phyloP scores from a whole-genome alignment of 331 rosid species.

The Stylosanthes scabra region DNA sequence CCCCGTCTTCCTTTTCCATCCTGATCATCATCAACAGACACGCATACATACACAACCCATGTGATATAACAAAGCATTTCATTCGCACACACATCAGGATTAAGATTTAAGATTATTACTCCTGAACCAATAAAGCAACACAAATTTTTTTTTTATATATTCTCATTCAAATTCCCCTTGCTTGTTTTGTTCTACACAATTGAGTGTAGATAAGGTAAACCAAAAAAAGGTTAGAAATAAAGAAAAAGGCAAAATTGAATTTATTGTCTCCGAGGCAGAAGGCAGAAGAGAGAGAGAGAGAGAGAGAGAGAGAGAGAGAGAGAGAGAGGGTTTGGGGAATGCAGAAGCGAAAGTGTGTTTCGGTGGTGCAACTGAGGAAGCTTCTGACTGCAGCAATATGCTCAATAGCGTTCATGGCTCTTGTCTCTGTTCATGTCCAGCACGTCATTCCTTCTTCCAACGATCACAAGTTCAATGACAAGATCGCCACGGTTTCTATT shows the following conservation, averaged over 20 bases:
- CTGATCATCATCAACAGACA: background rate
- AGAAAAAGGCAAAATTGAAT: background rate
- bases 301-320: too few species aligned
- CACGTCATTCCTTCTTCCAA: constrained; percentile 68
- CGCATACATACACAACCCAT: background rate
- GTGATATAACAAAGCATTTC: background rate
- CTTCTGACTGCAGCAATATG: constrained; percentile 72
- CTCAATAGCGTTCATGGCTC: constrained; percentile 60
- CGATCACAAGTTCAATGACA: constrained; percentile 67
- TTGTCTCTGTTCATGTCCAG: constrained; percentile 64
- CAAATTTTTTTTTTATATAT: background rate
- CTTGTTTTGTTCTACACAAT: background rate
- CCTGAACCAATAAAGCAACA: background rate
- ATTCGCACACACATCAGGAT: constrained; percentile 5
- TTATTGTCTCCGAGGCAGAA: background rate
- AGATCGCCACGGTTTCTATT: constrained; percentile 65
- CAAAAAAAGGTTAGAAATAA: background rate
- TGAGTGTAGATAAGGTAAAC: constrained; percentile 11
- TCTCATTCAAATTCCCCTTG: background rate
- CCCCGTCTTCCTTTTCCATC: background rate
- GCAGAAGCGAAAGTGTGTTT: constrained; percentile 63
- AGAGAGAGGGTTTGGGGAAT: constrained; percentile 45
- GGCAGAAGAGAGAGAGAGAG: constrained; percentile 13
- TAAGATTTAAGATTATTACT: background rate
- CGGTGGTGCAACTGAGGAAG: constrained; percentile 61